Conservation (phyloP, 192 early-diverging fungal species). For the Oehlia diaphana region DNA sequence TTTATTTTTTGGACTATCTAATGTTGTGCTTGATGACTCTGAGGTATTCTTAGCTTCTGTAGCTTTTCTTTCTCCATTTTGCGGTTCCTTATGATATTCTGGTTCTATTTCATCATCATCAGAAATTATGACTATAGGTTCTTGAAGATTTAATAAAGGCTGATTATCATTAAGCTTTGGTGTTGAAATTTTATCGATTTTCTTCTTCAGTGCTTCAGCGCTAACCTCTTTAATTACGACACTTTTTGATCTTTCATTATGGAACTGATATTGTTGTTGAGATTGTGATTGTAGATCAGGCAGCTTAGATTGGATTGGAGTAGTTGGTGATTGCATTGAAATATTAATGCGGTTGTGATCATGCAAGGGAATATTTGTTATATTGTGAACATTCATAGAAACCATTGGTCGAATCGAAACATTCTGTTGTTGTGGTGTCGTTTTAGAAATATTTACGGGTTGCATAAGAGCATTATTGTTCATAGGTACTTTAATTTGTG, state of each 20-base stretch:
- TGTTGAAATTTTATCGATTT: not conserved
- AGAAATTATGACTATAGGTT: not conserved
- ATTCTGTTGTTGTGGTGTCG: not conserved
- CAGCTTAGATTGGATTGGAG: no score
- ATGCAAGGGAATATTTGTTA: not conserved
- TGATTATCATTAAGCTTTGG: not conserved
- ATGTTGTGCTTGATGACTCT: not conserved
- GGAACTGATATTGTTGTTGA: not conserved
- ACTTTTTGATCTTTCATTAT: not conserved
- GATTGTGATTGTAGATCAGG: not conserved
- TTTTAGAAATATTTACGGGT: no score
- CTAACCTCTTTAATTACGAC: not conserved
- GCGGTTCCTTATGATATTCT: not conserved
- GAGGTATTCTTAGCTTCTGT: not conserved
- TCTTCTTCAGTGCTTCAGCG: not conserved
- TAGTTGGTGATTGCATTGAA: no score
- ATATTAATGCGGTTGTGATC: no score
- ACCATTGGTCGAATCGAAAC: not conserved
- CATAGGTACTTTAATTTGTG: no score
- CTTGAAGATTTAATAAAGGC: not conserved
- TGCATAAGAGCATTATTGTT: no score
- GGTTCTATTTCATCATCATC: not conserved
- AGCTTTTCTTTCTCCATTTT: not conserved
- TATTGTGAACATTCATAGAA: not conserved
- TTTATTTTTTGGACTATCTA: not conserved